Conservation (phyloP, 371 early-diverging fungal species). For the Phascolomyces articulosus region DNA sequence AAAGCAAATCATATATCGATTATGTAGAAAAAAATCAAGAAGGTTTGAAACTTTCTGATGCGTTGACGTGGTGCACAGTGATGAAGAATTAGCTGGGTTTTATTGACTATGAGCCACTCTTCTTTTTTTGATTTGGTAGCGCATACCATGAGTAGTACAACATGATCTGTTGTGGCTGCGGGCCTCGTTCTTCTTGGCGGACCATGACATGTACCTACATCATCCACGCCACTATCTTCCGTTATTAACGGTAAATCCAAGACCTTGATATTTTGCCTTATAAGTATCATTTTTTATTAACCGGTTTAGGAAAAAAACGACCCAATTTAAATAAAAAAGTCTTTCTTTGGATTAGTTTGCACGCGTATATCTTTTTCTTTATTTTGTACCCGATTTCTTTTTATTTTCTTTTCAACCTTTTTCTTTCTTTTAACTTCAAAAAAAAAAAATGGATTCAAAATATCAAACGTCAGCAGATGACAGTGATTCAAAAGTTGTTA, state of each 20-base stretch:
- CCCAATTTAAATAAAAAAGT: neutral
- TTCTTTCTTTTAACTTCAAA: neutral
- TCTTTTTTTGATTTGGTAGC: neutral
- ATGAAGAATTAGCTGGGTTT: neutral
- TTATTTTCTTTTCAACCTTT: neutral
- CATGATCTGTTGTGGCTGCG: neutral
- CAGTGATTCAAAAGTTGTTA: neutral
- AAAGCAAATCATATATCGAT: neutral
- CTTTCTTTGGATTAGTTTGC: neutral
- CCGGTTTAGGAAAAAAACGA: neutral
- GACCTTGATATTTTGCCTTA: neutral
- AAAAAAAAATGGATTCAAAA: neutral
- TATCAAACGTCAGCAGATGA: neutral
- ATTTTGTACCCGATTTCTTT: neutral
- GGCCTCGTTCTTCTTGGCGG: conserved; percentile 5
- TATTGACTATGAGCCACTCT: neutral
- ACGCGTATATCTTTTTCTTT: neutral
- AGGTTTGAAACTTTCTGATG: neutral
- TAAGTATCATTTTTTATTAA: neutral
- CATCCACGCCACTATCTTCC: neutral
- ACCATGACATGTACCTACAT: neutral
- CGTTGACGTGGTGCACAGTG: neutral
- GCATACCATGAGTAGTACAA: neutral
- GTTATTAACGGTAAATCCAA: too few species aligned
- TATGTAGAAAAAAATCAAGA: neutral